Percentiles rank a stretch among this genome's conserved stretches.
Evolutionary conservation across 2,329 filamentous ascomycete genomes (phyloP).

Genomic region (Microdochium trichocladiopsis): DNA sequence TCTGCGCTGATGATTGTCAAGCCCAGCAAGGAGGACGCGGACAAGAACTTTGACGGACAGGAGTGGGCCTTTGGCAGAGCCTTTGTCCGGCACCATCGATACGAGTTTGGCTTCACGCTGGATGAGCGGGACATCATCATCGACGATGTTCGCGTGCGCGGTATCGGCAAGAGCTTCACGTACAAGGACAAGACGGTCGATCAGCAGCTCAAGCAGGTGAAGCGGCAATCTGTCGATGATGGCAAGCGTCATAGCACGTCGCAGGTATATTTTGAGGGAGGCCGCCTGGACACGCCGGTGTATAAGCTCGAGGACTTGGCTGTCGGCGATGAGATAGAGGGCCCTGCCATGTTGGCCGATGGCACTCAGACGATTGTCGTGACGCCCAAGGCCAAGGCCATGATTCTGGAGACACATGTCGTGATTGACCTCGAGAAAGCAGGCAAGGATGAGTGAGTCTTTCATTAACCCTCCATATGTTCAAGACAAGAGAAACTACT

Average conservation of each 20-base stretch:
- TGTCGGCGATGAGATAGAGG: constrained; percentile 65
- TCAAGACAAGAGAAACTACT: background rate
- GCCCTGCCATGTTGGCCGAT: constrained; percentile 82
- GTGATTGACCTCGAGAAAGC: constrained; percentile 73
- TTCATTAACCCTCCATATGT: background rate
- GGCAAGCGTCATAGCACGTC: constrained; percentile 59
- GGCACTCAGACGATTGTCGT: constrained; percentile 90
- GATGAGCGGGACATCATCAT: constrained; percentile 80
- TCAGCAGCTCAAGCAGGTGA: constrained; percentile 68
- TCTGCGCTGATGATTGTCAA: constrained; percentile 86
- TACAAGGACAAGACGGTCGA: constrained; percentile 77
- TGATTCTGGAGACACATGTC: constrained; percentile 80
- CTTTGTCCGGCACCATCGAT: constrained; percentile 80
- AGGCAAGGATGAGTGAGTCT: constrained; percentile 30
- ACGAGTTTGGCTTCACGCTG: constrained; percentile 89
- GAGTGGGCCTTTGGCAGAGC: constrained; percentile 79
- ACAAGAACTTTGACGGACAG: constrained; percentile 53
- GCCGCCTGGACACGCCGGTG: constrained; percentile 69
- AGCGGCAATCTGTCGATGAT: constrained; percentile 46
- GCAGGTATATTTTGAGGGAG: constrained; percentile 78
- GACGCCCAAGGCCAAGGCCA: constrained; percentile 67
- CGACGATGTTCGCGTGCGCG: constrained; percentile 81
- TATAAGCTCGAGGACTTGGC: constrained; percentile 73
- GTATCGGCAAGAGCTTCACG: constrained; percentile 82
- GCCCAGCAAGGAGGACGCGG: constrained; percentile 55